phyloP scores from a whole-genome alignment of 2,329 filamentous ascomycete species.

The Bimuria novae-zelandiae region DNA sequence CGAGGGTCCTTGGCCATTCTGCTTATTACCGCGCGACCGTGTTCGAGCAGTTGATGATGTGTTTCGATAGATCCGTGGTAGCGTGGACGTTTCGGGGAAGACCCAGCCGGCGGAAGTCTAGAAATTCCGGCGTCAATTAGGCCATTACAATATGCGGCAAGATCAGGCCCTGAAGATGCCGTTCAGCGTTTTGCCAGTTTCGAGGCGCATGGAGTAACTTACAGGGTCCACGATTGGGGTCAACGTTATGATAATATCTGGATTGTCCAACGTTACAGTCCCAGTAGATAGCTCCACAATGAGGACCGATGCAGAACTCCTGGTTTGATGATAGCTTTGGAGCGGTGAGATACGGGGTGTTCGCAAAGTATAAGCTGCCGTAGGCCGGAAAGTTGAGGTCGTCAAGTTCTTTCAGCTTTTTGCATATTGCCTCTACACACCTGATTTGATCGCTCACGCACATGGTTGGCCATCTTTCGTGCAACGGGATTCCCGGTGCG shows the following conservation, averaged over 20 bases:
- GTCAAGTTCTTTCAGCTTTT: slow-evolving; percentile 37
- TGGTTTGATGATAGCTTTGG: slow-evolving; percentile 17
- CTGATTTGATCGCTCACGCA: slow-evolving; percentile 38
- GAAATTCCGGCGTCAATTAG: slow-evolving; percentile 48
- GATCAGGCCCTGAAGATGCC: slow-evolving; percentile 37
- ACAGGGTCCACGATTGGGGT: slow-evolving; percentile 48
- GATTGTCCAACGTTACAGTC: slow-evolving; percentile 35
- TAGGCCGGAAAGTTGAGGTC: slow-evolving; percentile 45
- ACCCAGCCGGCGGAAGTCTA: slow-evolving; percentile 35
- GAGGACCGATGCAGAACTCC: slow-evolving; percentile 38
- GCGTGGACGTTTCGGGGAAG: slow-evolving; percentile 23
- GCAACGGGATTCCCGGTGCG: slow-evolving; percentile 38
- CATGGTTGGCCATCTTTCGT: slow-evolving; percentile 44
- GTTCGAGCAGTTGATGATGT: slow-evolving; percentile 41
- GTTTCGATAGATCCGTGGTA: slow-evolving; percentile 45
- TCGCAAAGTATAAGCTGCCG: slow-evolving; percentile 46
- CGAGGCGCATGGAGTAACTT: slow-evolving; percentile 21
- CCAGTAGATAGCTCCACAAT: slow-evolving; percentile 38
- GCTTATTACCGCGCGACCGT: slow-evolving; percentile 33
- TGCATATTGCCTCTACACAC: slow-evolving; percentile 37
- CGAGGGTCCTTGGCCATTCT: slow-evolving; percentile 31
- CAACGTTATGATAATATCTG: slow-evolving; percentile 40
- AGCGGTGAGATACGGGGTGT: slow-evolving; percentile 19
- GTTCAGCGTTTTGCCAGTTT: slow-evolving; percentile 14
- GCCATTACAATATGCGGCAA: slow-evolving; percentile 42